These are phyloP conservation scores for Cutaneotrichosporon dermatis DNA, from an alignment of 1,284 basidiomycete species.

Conservation along the genomic window DNA sequence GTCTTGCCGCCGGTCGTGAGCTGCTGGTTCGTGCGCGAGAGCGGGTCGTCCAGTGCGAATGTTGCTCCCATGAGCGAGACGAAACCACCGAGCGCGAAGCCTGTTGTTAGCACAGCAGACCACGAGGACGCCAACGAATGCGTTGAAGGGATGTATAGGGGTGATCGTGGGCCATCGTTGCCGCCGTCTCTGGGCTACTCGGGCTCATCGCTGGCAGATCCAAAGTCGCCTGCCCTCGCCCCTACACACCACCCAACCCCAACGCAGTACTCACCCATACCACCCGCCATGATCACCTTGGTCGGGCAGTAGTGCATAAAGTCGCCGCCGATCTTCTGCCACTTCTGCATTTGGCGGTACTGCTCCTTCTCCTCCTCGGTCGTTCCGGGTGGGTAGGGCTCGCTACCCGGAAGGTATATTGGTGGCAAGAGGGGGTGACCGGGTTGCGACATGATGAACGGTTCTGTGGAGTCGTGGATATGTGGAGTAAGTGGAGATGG, in stretches of 20 bases:
- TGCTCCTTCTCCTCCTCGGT: slow-evolving; percentile 72
- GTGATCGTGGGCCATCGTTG: too few species aligned
- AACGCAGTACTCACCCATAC: slow-evolving; percentile 71
- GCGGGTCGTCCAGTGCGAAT: slow-evolving; percentile 91
- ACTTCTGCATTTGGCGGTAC: slow-evolving; percentile 66
- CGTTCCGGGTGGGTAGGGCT: slow-evolving; percentile 67
- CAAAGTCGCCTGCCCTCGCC: too few species aligned
- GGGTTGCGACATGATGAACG: neutral
- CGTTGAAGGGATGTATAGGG: too few species aligned
- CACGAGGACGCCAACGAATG: too few species aligned
- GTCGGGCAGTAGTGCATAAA: slow-evolving; percentile 73
- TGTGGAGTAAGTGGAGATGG: neutral
- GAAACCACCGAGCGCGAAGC: slow-evolving; percentile 88
- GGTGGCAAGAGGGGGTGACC: slow-evolving; percentile 36
- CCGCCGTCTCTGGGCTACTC: too few species aligned
- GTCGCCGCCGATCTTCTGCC: slow-evolving; percentile 62
- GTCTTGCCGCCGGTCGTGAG: slow-evolving; percentile 55
- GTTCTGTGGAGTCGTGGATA: neutral
- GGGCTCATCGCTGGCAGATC: too few species aligned
- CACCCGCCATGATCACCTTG: slow-evolving; percentile 75
- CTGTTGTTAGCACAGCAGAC: too few species aligned
- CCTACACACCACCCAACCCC: too few species aligned
- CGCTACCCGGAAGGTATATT: slow-evolving; percentile 49
- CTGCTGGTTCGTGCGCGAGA: slow-evolving; percentile 60
- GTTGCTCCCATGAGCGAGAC: slow-evolving; percentile 94